A percentile compares a stretch with the other conserved stretches of the same genome.
These are phyloP conservation scores for Orbilia oligospora DNA, from an alignment of 2,329 filamentous ascomycete species.

Conservation along the genomic window DNA sequence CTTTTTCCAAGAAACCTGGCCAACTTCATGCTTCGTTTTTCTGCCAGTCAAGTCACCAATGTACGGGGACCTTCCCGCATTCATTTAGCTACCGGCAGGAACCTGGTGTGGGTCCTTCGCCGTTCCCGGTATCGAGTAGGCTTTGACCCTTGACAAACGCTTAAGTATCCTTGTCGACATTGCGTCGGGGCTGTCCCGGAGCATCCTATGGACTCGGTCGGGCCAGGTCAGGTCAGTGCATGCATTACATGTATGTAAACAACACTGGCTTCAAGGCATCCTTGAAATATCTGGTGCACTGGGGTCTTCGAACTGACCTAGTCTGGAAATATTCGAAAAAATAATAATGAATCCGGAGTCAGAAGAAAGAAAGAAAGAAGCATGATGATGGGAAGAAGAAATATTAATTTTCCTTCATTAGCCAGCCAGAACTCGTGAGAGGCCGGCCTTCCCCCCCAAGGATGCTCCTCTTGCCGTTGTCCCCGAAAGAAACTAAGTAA, in stretches of 20 bases:
- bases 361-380: too few species aligned
- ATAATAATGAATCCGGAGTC: slow-evolving; percentile 16
- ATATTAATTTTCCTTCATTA: slow-evolving; percentile 9
- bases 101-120: slow-evolving; percentile 24
- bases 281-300: slow-evolving; percentile 39
- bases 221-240: too few species aligned
- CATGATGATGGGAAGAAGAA: slow-evolving; percentile 14
- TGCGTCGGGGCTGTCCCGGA: slow-evolving; percentile 18
- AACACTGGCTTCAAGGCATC: slow-evolving; percentile 40
- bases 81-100: background rate
- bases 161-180: slow-evolving; percentile 12
- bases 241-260: too few species aligned
- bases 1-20: slow-evolving; percentile 47
- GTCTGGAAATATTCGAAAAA: slow-evolving; percentile 55
- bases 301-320: slow-evolving; percentile 44
- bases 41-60: slow-evolving; percentile 1
- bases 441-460: slow-evolving; percentile 42
- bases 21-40: slow-evolving; percentile 25
- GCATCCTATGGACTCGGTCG: slow-evolving; percentile 1
- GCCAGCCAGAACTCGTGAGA: slow-evolving; percentile 31
- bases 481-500: slow-evolving; percentile 53
- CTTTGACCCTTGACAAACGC: slow-evolving; percentile 44
- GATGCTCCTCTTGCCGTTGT: slow-evolving; percentile 53
- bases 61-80: slow-evolving; percentile 16
- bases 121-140: slow-evolving; percentile 21